A percentile compares a stretch with the other conserved stretches of the same genome.
Evolutionary conservation across 495 filamentous ascomycete species (phyloP).

Genomic region (Bathelium albidoporum): DNA sequence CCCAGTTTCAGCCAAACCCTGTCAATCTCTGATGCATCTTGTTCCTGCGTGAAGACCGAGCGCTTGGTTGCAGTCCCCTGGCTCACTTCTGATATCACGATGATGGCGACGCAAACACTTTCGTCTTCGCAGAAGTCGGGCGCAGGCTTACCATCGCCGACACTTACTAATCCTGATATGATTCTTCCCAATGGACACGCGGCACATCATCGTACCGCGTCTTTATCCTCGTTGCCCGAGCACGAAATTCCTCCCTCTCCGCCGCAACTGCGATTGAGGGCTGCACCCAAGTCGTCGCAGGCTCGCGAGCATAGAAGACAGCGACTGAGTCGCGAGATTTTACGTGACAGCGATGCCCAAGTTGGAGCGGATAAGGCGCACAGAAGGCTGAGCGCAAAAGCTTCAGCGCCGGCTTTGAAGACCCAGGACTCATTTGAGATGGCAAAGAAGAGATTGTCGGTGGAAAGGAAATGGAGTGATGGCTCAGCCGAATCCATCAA

Average conservation of each 20-base stretch:
- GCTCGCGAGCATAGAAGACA: conserved; percentile 1
- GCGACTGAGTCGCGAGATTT: neutral
- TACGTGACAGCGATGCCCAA: conserved; percentile 1
- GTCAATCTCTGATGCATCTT: neutral
- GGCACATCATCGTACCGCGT: conserved; percentile 45
- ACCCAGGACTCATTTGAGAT: conserved; percentile 2
- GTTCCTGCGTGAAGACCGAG: neutral
- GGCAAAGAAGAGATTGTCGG: conserved; percentile 1
- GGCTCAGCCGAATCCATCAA: neutral
- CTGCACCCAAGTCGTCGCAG: neutral
- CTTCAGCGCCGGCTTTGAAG: neutral
- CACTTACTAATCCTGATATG: conserved; percentile 89
- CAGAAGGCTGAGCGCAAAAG: neutral
- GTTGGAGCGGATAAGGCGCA: neutral
- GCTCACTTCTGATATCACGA: too few species aligned
- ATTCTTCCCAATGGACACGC: conserved; percentile 58
- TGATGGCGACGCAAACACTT: neutral
- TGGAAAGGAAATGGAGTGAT: conserved; percentile 1
- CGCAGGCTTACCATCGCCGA: conserved; percentile 54
- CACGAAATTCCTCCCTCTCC: conserved; percentile 6
- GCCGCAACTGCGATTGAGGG: neutral
- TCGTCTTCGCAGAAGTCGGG: conserved; percentile 8
- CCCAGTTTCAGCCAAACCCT: neutral
- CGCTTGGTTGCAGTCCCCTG: neutral
- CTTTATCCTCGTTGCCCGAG: conserved; percentile 32